phyloP scores from a whole-genome alignment of 768 basidiomycete genomes.

The Pisolithus microcarpus region DNA sequence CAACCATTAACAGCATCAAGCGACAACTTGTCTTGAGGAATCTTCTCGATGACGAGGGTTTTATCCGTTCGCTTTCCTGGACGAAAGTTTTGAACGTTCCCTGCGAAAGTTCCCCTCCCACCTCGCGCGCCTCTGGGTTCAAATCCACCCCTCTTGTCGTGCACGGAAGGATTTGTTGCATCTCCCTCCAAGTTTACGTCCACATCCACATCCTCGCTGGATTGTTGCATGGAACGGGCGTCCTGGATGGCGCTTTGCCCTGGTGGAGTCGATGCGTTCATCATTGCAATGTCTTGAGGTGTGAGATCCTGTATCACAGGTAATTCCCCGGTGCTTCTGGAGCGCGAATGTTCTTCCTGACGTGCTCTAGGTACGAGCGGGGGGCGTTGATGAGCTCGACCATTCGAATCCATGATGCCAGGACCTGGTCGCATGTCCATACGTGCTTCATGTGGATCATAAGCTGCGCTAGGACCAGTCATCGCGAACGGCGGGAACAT shows the following conservation, averaged over 20 bases:
- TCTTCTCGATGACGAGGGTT: slow-evolving; percentile 90
- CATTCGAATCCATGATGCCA: slow-evolving; percentile 20
- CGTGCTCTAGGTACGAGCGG: slow-evolving; percentile 50
- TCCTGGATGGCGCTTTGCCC: slow-evolving; percentile 10
- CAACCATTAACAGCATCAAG: slow-evolving; percentile 75
- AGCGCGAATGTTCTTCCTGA: slow-evolving; percentile 43
- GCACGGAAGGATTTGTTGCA: slow-evolving; percentile 16
- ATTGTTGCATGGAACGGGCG: slow-evolving; percentile 6
- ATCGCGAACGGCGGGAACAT: slow-evolving; percentile 63
- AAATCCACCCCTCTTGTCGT: slow-evolving; percentile 17
- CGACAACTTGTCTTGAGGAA: slow-evolving; percentile 76
- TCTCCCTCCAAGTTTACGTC: slow-evolving; percentile 17
- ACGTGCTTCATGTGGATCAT: slow-evolving; percentile 72
- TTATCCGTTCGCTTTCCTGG: slow-evolving; percentile 64
- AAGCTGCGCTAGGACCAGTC: slow-evolving; percentile 41
- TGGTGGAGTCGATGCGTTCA: slow-evolving; percentile 21
- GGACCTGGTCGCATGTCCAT: slow-evolving; percentile 72
- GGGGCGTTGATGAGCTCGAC: slow-evolving; percentile 41
- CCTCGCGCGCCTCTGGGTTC: slow-evolving; percentile 40
- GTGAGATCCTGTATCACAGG: slow-evolving; percentile 83
- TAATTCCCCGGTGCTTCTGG: slow-evolving; percentile 57
- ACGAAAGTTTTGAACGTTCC: slow-evolving; percentile 59
- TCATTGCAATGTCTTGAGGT: slow-evolving; percentile 37
- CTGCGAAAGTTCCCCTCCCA: slow-evolving; percentile 53
- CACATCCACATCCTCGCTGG: slow-evolving; percentile 20